Base-by-base conservation (phyloP, 1,284 basidiomycete species). In the Rhodotorula sp. region DNA sequence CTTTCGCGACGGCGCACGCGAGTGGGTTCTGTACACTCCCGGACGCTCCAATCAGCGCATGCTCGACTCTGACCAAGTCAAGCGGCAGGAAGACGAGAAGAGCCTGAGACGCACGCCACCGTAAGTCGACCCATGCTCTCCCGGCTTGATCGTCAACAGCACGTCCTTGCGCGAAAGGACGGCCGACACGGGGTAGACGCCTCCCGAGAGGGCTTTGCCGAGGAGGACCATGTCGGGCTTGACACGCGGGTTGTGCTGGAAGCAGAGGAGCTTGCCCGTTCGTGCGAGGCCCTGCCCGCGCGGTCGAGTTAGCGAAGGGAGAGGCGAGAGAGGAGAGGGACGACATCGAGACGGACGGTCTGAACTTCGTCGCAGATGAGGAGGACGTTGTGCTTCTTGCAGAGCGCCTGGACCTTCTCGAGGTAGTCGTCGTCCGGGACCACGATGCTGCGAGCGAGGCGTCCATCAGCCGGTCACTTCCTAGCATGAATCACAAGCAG, bases 341-440 rank as follows among this genome's bases (percentile, higher is more conserved):
- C n/a, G n/a, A n/a, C n/a, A n/a, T n/a, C n/a, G 20, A 27, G 30
- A 48, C 74, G 54, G 34, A 75, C 74, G 24, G 95, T 98, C 82
- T 99, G 95, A 74, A 99, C 94, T 82, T 99, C 95, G 79, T 99
- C 95, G 77, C 92, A 94, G 79, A 99, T 98, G 58, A 99, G 84
- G 27, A 99, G 84, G 0, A 97, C 93, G 72, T 97, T 94, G 82
- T 96, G 88, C 82, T 92, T 88, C 83, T 89, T 90, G 86, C 96
- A 99, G 29, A 98, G 84, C 71, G 86, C 88, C 65, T 89, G 87
- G 30, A 89, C 89, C 73, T 86, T 82, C 47, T 86, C 80, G 55
- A 99, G 86, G 82, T 99, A 99, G 11, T 94, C 93, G 34, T 86
- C 85, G n/a, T 89, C 88, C 0, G 95, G 95, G 22, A 99, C 90